Base-by-base conservation (phyloP, 768 basidiomycete species). In the Tricholoma hemisulphureum region DNA sequence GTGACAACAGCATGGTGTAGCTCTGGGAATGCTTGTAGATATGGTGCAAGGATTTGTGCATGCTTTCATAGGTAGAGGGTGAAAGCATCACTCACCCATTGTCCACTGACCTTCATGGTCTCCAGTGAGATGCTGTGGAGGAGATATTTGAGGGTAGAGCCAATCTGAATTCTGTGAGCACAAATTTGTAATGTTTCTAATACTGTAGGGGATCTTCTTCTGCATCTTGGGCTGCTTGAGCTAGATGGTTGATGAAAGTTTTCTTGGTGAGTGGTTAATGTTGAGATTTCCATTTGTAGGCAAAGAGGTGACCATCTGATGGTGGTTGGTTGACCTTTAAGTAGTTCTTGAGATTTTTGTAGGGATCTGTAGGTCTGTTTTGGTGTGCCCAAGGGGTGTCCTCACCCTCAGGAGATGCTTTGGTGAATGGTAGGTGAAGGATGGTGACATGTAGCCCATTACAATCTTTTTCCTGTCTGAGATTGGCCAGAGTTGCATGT, bases 101-200 rank as follows among this genome's bases (percentile, higher is more conserved):
- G 28, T 2, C 61, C 62, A 7, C 52, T 63, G 7, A 32, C 57
- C 26, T 63, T 63, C 39, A 63, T 26, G 2, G 45, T 56, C 26
- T 63, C 59, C 24, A 60, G 60, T 0, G 59, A 53, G 2, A 68
- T 55, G 0, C 66, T n/a, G n/a, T n/a, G n/a, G n/a, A n/a, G n/a
- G n/a, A n/a, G n/a, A n/a, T n/a, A n/a, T n/a, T n/a, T n/a, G 65
- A 0, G 48, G 45, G 0, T 69, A 58, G 0, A 61, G 0, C 72
- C 67, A 8, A 73, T 72, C 0, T 62, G 28, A 1, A 73, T 61
- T 3, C 67, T 57, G 51, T 75, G 72, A 0, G 68, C 65, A n/a
- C n/a, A n/a, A n/a, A n/a, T n/a, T n/a, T n/a, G n/a, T n/a, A n/a
- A n/a, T n/a, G n/a, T n/a, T n/a, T n/a, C n/a, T n/a, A n/a, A n/a